These are phyloP conservation scores for Pseudomassariella vexata DNA, from an alignment of 2,329 filamentous ascomycete species.

Conservation along the genomic window DNA sequence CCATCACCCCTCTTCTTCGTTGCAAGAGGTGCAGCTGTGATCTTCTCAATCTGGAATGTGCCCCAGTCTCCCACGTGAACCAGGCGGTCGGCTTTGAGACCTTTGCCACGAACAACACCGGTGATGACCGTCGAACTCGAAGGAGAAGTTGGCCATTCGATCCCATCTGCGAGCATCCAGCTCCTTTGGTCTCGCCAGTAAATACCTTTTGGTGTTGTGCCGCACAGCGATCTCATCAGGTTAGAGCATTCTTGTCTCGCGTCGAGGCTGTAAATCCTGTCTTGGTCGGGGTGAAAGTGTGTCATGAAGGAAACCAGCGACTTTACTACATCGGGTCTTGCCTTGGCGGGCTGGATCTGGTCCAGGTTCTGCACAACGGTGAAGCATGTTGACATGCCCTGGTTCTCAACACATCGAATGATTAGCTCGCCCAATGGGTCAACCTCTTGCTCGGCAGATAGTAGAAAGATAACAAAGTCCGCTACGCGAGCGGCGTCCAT, in stretches of 20 bases:
- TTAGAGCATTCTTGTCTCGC: slow-evolving; percentile 88
- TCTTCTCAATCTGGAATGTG: slow-evolving; percentile 85
- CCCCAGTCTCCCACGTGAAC: slow-evolving; percentile 93
- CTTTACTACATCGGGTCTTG: slow-evolving; percentile 65
- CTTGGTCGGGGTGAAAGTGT: slow-evolving; percentile 88
- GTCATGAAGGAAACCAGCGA: slow-evolving; percentile 90
- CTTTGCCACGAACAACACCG: slow-evolving; percentile 78
- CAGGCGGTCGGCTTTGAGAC: slow-evolving; percentile 82
- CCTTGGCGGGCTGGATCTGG: slow-evolving; percentile 72
- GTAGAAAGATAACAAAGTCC: slow-evolving; percentile 83
- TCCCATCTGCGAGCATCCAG: slow-evolving; percentile 87
- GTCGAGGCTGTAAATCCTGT: slow-evolving; percentile 86
- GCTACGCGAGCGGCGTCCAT: slow-evolving; percentile 83
- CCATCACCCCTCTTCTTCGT: slow-evolving; percentile 57
- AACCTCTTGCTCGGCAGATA: slow-evolving; percentile 78
- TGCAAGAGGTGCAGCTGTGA: slow-evolving; percentile 67
- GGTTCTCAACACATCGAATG: slow-evolving; percentile 80
- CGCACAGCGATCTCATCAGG: slow-evolving; percentile 85
- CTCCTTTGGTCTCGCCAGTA: slow-evolving; percentile 91
- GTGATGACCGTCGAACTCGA: slow-evolving; percentile 68
- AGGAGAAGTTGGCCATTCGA: slow-evolving; percentile 61
- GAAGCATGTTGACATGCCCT: slow-evolving; percentile 90
- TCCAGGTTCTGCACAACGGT: slow-evolving; percentile 78
- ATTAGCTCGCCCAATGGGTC: slow-evolving; percentile 81
- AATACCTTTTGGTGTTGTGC: slow-evolving; percentile 87